Conservation (phyloP, 305 asterid species). For the Fraxinus paxiana region DNA sequence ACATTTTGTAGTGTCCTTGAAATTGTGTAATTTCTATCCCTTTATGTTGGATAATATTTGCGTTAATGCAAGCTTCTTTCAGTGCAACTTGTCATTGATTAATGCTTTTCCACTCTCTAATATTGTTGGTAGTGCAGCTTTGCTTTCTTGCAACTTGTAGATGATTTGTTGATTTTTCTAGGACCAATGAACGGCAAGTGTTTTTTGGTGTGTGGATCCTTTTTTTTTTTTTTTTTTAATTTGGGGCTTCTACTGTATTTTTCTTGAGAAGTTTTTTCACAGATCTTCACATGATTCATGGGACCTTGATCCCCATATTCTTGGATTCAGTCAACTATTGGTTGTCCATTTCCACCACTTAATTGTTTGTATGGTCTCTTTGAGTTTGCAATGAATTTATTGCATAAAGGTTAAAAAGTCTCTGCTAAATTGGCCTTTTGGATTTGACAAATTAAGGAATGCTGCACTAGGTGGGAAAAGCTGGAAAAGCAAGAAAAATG, state of each 20-base stretch:
- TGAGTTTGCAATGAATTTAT: background rate
- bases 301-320: background rate
- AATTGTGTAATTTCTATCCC: background rate
- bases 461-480: background rate
- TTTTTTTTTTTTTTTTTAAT: background rate
- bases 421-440: background rate
- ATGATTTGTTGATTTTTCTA: background rate
- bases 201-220: background rate
- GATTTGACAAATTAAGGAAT: background rate
- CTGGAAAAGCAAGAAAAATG: background rate
- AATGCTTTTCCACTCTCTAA: background rate
- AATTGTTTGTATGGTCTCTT: background rate
- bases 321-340: background rate
- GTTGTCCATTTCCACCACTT: background rate
- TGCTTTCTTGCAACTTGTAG: background rate
- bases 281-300: background rate
- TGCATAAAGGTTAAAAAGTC: background rate
- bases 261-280: background rate
- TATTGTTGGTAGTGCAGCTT: background rate
- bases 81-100: slow-evolving; percentile 3
- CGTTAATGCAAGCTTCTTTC: slow-evolving; percentile 1
- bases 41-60: background rate
- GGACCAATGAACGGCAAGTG: background rate
- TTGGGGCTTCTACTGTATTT: background rate
- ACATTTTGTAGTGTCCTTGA: background rate